Evolutionary conservation across 495 filamentous ascomycete species (phyloP).

Genomic region (Podospora pseudopauciseta): DNA sequence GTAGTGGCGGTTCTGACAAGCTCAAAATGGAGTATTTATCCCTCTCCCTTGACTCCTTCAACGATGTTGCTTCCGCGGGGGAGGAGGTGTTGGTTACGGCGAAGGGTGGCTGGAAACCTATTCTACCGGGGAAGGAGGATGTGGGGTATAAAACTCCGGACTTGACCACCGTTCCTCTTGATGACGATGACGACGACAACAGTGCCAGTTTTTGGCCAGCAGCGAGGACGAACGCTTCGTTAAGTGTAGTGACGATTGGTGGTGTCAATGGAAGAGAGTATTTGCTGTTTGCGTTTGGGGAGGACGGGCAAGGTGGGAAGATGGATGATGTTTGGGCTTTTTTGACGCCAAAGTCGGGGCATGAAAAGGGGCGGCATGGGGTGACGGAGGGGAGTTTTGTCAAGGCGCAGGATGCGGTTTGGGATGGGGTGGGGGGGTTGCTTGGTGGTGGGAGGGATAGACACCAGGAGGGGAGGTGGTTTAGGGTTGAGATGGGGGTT

Average conservation of each 20-base stretch:
- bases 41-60: conserved; percentile 41
- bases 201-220: conserved; percentile 38
- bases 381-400: conserved; percentile 46
- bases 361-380: background rate
- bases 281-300: conserved; percentile 66
- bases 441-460: conserved; percentile 30
- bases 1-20: background rate
- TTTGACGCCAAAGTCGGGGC: conserved; percentile 44
- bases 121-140: conserved; percentile 27
- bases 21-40: conserved; percentile 57
- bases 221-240: conserved; percentile 39
- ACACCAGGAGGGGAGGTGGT: conserved; percentile 47
- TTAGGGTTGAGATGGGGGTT: conserved; percentile 37
- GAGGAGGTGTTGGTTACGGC: conserved; percentile 27
- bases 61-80: conserved; percentile 45
- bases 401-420: conserved; percentile 50
- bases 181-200: conserved; percentile 5
- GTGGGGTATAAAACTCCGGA: conserved; percentile 29
- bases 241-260: conserved; percentile 48
- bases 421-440: conserved; percentile 42
- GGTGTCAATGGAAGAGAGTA: conserved; percentile 48
- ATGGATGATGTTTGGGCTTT: conserved; percentile 71
- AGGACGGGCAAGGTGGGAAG: conserved; percentile 59
- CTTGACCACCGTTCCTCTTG: conserved; percentile 19
- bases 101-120: conserved; percentile 40